Conservation (phyloP, 306 rosid genomes). For the Gleditsia sinensis region DNA sequence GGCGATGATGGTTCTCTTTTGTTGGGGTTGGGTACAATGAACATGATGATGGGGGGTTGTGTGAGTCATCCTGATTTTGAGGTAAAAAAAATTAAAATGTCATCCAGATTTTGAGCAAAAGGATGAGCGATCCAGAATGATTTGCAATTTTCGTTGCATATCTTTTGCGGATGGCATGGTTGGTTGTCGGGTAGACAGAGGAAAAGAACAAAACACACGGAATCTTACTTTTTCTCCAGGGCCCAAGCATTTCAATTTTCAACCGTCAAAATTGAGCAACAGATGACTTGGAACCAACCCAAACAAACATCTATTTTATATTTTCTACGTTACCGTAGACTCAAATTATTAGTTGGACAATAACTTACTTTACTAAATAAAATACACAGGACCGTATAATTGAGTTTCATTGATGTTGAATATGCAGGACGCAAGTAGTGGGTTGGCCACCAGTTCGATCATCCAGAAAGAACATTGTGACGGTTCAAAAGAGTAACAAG, state of each 20-base stretch:
- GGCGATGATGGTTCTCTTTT: background rate
- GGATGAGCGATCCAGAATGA: background rate
- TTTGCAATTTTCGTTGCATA: conserved; percentile 21
- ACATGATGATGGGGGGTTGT: too few relatives aligned
- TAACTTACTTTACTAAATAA: too few relatives aligned
- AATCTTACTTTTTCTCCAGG: conserved; percentile 60
- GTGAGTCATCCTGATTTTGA: background rate
- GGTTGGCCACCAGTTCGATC: conserved; percentile 92
- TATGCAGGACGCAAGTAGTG: conserved; percentile 72
- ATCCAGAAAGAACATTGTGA: conserved; percentile 58
- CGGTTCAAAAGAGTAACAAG: conserved; percentile 41
- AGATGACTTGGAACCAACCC: too few relatives aligned
- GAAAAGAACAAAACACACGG: conserved; percentile 72
- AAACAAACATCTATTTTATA: too few relatives aligned
- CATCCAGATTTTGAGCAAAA: conserved; percentile 2
- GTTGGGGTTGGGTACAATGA: background rate
- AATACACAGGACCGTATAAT: too few relatives aligned
- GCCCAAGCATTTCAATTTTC: conserved; percentile 37
- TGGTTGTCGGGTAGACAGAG: conserved; percentile 72
- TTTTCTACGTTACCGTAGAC: background rate
- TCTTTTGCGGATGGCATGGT: conserved; percentile 48
- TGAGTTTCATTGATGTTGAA: background rate
- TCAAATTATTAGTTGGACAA: too few relatives aligned
- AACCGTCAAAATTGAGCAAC: background rate
- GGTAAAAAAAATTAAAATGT: conserved; percentile 22